These are phyloP conservation scores for Clavispora santaluciae DNA, from an alignment of 805 yeast genomes.

Conservation along the genomic window DNA sequence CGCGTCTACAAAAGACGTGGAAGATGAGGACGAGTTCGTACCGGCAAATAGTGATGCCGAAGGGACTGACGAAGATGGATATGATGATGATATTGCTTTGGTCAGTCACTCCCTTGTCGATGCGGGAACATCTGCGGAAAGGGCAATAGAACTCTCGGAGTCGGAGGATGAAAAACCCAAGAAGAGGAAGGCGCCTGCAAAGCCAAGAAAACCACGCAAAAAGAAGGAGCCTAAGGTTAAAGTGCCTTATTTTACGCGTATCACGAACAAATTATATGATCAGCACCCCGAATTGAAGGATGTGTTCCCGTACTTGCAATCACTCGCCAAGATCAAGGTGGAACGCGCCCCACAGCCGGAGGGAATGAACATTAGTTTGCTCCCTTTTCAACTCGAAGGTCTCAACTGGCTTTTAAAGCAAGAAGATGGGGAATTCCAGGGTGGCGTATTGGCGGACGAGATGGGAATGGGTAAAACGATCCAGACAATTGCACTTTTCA, in stretches of 20 bases:
- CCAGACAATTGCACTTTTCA: conserved; percentile 85
- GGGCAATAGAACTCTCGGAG: conserved; percentile 26
- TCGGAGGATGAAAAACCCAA: conserved; percentile 17
- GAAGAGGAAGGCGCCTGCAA: conserved; percentile 19
- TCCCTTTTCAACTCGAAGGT: conserved; percentile 95
- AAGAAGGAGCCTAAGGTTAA: conserved; percentile 48
- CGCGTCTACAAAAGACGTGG: conserved; percentile 1
- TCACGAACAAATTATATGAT: conserved; percentile 62
- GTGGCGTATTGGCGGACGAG: conserved; percentile 96
- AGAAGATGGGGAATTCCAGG: conserved; percentile 72
- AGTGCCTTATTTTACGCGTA: conserved; percentile 62
- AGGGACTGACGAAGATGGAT: conserved; percentile 20
- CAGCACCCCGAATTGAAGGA: conserved; percentile 74
- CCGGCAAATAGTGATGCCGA: conserved; percentile 4
- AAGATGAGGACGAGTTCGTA: conserved; percentile 4
- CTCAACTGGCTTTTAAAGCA: conserved; percentile 82
- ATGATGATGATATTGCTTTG: conserved; percentile 30
- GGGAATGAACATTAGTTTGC: conserved; percentile 64
- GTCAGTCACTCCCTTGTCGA: conserved; percentile 22
- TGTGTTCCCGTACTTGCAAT: conserved; percentile 62
- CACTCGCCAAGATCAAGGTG: conserved; percentile 42
- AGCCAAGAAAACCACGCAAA: conserved; percentile 18
- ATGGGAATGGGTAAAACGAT: conserved; percentile 99
- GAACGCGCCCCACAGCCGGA: conserved; percentile 69
- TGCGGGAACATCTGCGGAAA: conserved; percentile 20